Evolutionary conservation across 768 basidiomycete species (phyloP), one percentile per base, ranked within the genome.

Genomic region (Mycena latifolia): DNA sequence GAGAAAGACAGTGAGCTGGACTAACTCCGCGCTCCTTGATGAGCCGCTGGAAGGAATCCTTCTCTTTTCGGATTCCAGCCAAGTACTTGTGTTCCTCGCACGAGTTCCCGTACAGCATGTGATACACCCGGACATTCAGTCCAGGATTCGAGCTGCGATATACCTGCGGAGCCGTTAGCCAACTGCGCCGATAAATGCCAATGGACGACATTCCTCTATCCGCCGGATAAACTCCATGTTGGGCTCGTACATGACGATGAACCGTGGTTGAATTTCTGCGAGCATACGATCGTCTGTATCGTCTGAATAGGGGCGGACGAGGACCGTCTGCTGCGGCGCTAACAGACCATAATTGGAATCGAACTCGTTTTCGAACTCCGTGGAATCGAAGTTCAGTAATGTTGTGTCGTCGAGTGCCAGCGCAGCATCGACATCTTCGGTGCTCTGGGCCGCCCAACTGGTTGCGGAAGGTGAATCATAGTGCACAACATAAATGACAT

Each of bases 71-170:
- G 31, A 98, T 86, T 3, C 90, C 92, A 29, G 93, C 91, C 31
- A 99, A 85, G 77, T 98, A 99, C 76, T 93, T 93, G 77, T 97
- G 95, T 72, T 99, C 98, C 76, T 99, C 98, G 68, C 92, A 92
- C 52, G 94, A 96, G 72, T 93, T 88, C 61, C 89, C 85, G 77
- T 99, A 99, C n/a, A 95, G 82, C 92, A 98, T 92, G 75, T 98
- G 96, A 78, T 99, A 99, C 2, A 98, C 92, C 17, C 96, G 84
- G 0, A 99, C 89, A 0, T 85, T 91, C 8, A 97, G 77, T 0
- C 94, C 94, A 0, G 94, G 91, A 78, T 91, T 89, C 4, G 92
- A 88, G 61, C 89, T 92, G 71, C 92, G 89, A 76, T 97, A 98
- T 0, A 95, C 92, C 95, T 96, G 65, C 20, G 20, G 43, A 45